These are phyloP conservation scores for Nothophoma quercina DNA, from an alignment of 2,329 filamentous ascomycete genomes.

Conservation along the genomic window DNA sequence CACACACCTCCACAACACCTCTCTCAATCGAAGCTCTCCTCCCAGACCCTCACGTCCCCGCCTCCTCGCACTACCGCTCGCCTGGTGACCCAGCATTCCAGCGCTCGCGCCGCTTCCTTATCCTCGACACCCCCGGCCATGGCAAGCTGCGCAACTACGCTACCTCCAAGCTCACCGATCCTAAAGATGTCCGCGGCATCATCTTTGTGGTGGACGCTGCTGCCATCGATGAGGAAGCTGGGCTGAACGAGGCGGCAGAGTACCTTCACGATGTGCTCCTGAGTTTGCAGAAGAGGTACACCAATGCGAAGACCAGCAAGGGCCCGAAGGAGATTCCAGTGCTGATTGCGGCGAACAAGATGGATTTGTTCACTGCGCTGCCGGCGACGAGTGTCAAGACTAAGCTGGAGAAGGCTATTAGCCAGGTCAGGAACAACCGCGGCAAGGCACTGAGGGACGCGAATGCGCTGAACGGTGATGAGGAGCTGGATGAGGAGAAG, in stretches of 20 bases:
- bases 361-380: slow-evolving; percentile 92
- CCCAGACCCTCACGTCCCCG: slow-evolving; percentile 62
- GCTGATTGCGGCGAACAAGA: slow-evolving; percentile 91
- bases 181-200: slow-evolving; percentile 69
- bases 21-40: slow-evolving; percentile 67
- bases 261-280: slow-evolving; percentile 94
- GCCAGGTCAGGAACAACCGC: slow-evolving; percentile 76
- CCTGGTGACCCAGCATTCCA: slow-evolving; percentile 66
- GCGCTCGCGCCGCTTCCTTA: slow-evolving; percentile 70
- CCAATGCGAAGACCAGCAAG: slow-evolving; percentile 64
- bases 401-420: slow-evolving; percentile 81
- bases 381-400: slow-evolving; percentile 78
- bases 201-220: slow-evolving; percentile 91
- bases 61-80: slow-evolving; percentile 70
- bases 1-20: slow-evolving; percentile 57
- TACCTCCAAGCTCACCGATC: slow-evolving; percentile 59
- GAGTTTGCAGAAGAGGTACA: slow-evolving; percentile 76
- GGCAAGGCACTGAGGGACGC: slow-evolving; percentile 83
- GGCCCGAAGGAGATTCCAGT: slow-evolving; percentile 71
- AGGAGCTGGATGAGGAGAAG: slow-evolving; percentile 69
- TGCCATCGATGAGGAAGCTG: slow-evolving; percentile 49
- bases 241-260: slow-evolving; percentile 75
- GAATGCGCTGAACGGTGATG: slow-evolving; percentile 65
- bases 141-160: slow-evolving; percentile 85
- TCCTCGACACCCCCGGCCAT: slow-evolving; percentile 93